Conservation (phyloP, 23 red algal genomes). For the Gracilaria caudata region DNA sequence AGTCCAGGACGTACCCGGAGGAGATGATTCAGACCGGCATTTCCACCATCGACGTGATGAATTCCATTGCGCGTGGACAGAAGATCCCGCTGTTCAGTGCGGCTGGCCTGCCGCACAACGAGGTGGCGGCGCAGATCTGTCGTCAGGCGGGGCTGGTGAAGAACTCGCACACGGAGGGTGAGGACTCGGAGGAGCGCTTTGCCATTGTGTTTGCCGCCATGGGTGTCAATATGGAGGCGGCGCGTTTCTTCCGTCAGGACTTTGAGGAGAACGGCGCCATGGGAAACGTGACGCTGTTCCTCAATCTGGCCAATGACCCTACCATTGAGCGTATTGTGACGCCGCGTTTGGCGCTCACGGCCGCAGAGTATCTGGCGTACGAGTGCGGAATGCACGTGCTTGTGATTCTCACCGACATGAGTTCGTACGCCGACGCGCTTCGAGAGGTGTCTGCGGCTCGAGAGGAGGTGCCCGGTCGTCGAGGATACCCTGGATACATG, state of each 20-base stretch:
- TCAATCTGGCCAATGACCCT: constrained; percentile 97
- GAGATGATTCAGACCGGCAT: constrained; percentile 99
- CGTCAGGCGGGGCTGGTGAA: constrained; percentile 90
- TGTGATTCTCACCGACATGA: constrained; percentile 99
- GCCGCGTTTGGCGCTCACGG: constrained; percentile 93
- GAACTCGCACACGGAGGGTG: constrained; percentile 28
- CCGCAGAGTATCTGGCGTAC: constrained; percentile 98
- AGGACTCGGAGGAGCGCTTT: constrained; percentile 78
- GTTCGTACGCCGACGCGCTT: constrained; percentile 95
- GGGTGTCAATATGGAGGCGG: constrained; percentile 98
- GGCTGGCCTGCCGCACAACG: constrained; percentile 95
- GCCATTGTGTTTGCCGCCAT: constrained; percentile 99
- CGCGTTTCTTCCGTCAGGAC: constrained; percentile 96
- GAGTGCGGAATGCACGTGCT: constrained; percentile 97
- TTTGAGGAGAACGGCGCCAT: constrained; percentile 99
- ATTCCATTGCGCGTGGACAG: constrained; percentile 94
- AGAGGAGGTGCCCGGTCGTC: constrained; percentile 99
- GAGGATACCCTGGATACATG: constrained; percentile 99
- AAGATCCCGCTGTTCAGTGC: constrained; percentile 98
- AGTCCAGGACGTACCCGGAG: constrained; percentile 91
- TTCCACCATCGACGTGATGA: constrained; percentile 99
- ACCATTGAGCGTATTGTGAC: constrained; percentile 99
- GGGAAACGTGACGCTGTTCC: constrained; percentile 90
- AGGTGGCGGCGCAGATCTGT: constrained; percentile 98
- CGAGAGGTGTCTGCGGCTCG: constrained; percentile 97